Evolutionary conservation across 495 filamentous ascomycete genomes (phyloP).

Genomic region (Penicillium lividum): DNA sequence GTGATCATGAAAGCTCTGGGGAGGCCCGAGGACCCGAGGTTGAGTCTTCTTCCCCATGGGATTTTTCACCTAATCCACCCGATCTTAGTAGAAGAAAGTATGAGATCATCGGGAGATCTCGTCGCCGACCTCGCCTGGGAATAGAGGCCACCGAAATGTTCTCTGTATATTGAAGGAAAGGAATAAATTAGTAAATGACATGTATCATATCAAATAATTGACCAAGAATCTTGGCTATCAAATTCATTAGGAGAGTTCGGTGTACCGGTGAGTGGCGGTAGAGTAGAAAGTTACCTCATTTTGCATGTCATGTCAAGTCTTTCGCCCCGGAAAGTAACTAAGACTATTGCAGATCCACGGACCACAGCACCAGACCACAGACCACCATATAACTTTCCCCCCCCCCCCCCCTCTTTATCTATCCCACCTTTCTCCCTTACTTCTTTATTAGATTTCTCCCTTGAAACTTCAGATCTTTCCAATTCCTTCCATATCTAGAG

Average conservation of each 20-base stretch:
- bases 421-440: constrained; percentile 18
- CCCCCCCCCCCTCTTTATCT: constrained; percentile 19
- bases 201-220: not conserved
- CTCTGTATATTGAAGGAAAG: no score
- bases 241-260: constrained; percentile 10
- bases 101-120: constrained; percentile 23
- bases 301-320: constrained; percentile 15
- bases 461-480: constrained; percentile 9
- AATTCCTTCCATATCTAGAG: not conserved
- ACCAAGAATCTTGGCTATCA: not conserved
- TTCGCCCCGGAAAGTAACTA: constrained; percentile 16
- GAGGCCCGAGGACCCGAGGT: constrained; percentile 30
- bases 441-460: constrained; percentile 12
- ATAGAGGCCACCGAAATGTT: no score
- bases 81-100: constrained; percentile 13
- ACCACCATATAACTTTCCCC: not conserved
- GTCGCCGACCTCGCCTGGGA: constrained; percentile 11
- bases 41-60: constrained; percentile 2
- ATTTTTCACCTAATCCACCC: constrained; percentile 27
- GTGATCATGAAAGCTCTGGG: not conserved
- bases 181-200: not conserved
- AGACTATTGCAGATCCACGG: constrained; percentile 16
- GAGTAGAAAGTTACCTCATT: constrained; percentile 32
- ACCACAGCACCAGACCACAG: no score
- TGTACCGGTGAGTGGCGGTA: constrained; percentile 28